Conservation (phyloP, 2,329 filamentous ascomycete genomes). For the Venturia oleaginea region DNA sequence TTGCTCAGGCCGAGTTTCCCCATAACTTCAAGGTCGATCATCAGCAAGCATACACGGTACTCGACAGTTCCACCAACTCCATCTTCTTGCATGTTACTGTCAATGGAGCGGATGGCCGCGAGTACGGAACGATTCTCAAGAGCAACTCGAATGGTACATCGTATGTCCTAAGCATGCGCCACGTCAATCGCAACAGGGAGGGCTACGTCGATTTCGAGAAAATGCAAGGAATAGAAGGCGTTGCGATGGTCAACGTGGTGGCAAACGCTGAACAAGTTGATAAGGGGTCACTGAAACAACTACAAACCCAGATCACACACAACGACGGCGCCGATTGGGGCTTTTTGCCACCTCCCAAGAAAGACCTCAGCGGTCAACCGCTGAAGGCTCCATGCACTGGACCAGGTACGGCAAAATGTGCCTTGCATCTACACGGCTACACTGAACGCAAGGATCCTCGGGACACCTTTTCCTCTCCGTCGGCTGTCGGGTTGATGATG, state of each 20-base stretch:
- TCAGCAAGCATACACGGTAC: conserved; percentile 78
- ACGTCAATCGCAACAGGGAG: conserved; percentile 67
- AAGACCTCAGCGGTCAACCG: conserved; percentile 60
- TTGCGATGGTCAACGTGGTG: conserved; percentile 79
- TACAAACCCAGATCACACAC: conserved; percentile 89
- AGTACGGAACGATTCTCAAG: conserved; percentile 86
- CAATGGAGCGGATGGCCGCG: conserved; percentile 52
- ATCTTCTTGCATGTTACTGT: conserved; percentile 90
- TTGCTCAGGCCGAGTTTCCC: conserved; percentile 79
- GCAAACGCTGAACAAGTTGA: conserved; percentile 59
- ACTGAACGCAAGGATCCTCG: conserved; percentile 76
- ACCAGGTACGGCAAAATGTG: conserved; percentile 54
- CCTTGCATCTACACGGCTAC: conserved; percentile 89
- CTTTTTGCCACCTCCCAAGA: conserved; percentile 60
- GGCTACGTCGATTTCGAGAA: conserved; percentile 96
- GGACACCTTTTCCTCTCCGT: conserved; percentile 80
- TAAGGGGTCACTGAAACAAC: conserved; percentile 60
- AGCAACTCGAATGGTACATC: conserved; percentile 97
- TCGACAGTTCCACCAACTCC: conserved; percentile 90
- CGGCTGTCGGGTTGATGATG: conserved; percentile 84
- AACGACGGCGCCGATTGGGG: conserved; percentile 90
- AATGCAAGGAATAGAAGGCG: conserved; percentile 83
- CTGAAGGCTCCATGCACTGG: conserved; percentile 55
- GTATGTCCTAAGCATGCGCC: conserved; percentile 73
- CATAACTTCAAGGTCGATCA: conserved; percentile 70